phyloP scores from a whole-genome alignment of 495 filamentous ascomycete genomes.

The Parathielavia hyrcaniae region DNA sequence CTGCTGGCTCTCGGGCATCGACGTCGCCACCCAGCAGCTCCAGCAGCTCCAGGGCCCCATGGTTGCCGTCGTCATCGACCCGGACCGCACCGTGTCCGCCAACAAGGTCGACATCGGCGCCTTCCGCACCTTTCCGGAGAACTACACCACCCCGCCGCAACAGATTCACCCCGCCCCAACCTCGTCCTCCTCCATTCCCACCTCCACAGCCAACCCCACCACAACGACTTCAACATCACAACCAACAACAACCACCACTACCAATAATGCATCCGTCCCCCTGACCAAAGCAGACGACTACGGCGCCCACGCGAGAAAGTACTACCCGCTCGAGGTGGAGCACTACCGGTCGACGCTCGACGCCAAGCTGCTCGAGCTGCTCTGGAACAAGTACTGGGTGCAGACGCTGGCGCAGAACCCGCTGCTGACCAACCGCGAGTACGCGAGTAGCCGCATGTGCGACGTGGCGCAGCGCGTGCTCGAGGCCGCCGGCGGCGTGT shows the following conservation, averaged over 20 bases:
- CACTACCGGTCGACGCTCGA: conserved; percentile 93
- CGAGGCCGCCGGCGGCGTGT: conserved; percentile 50
- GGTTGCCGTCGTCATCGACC: conserved; percentile 93
- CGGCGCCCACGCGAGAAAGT: conserved; percentile 80
- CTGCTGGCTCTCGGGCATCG: conserved; percentile 96
- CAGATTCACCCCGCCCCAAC: too few species aligned
- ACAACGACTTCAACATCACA: too few species aligned
- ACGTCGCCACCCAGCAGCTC: conserved; percentile 83
- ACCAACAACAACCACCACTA: too few species aligned
- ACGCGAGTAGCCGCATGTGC: conserved; percentile 81
- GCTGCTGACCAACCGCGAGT: conserved; percentile 88
- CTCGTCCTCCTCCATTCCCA: neutral
- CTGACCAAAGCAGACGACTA: conserved; percentile 92
- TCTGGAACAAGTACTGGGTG: conserved; percentile 99
- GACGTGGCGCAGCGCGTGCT: conserved; percentile 77
- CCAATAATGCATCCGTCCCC: conserved; percentile 59
- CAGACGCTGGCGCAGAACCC: conserved; percentile 94
- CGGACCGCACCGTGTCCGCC: conserved; percentile 88
- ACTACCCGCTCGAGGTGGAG: conserved; percentile 85
- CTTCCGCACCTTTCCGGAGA: conserved; percentile 82
- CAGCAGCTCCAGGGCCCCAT: conserved; percentile 84
- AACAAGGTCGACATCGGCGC: conserved; percentile 97
- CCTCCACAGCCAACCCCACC: conserved; percentile 34
- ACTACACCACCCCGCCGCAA: conserved; percentile 47
- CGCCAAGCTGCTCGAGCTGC: conserved; percentile 68